Evolutionary conservation across 2,329 filamentous ascomycete genomes (phyloP).

Genomic region (Trichoderma sp.): DNA sequence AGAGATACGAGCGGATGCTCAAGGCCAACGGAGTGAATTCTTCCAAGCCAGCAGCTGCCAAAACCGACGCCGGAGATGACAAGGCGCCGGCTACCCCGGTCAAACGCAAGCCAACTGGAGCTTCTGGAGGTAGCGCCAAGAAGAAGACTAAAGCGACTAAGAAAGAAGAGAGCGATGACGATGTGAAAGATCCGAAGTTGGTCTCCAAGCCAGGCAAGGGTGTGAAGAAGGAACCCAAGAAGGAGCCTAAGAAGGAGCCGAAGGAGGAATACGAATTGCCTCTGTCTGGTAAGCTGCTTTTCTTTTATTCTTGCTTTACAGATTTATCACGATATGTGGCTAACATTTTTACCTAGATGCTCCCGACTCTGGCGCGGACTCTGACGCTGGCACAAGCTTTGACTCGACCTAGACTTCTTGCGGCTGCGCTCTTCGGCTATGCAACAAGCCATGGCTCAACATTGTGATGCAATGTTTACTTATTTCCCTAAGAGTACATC

Average conservation of each 20-base stretch:
- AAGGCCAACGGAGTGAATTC: slow-evolving; percentile 57
- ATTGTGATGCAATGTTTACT: not conserved
- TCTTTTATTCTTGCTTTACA: too few species aligned
- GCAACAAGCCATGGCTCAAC: not conserved
- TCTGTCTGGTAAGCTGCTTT: slow-evolving; percentile 35
- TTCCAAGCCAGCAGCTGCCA: slow-evolving; percentile 28
- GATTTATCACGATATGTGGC: not conserved
- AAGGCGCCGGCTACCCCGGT: slow-evolving; percentile 32
- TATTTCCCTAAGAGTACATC: not conserved
- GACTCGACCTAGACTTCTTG: slow-evolving; percentile 1
- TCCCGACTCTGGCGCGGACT: slow-evolving; percentile 14
- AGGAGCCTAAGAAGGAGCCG: slow-evolving; percentile 30
- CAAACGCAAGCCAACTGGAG: slow-evolving; percentile 40
- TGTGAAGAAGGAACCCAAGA: slow-evolving; percentile 30
- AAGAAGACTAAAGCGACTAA: slow-evolving; percentile 38
- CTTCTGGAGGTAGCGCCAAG: slow-evolving; percentile 33
- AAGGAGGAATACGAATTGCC: slow-evolving; percentile 35
- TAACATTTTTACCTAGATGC: slow-evolving; percentile 3
- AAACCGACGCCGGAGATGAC: slow-evolving; percentile 24
- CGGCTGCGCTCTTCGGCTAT: not conserved
- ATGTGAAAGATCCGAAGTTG: slow-evolving; percentile 30
- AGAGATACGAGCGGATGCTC: slow-evolving; percentile 69
- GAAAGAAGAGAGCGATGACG: slow-evolving; percentile 35
- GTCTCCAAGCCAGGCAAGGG: not conserved
- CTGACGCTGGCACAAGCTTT: slow-evolving; percentile 23